Evolutionary conservation across 2,329 filamentous ascomycete species (phyloP).

Genomic region (Sporothrix euskadiensis): DNA sequence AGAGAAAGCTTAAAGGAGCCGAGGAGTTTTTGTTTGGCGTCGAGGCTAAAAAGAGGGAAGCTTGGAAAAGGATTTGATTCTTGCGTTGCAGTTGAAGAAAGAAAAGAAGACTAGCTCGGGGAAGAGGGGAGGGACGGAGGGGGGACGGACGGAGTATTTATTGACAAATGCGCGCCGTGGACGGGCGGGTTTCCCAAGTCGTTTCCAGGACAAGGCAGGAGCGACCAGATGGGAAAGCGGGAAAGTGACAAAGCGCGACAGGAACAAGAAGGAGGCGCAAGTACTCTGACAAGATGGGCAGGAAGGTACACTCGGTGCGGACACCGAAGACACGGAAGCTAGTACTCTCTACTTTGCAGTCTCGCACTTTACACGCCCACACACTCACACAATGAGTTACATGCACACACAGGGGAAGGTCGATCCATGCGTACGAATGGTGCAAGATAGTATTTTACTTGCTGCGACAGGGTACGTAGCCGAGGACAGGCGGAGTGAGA

Average conservation of each 20-base stretch:
- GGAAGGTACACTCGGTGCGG: conserved; percentile 18
- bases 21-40: not conserved
- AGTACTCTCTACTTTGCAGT: not conserved
- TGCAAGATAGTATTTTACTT: conserved; percentile 2
- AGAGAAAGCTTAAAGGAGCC: not conserved
- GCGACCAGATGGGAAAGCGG: conserved; percentile 3
- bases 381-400: too few species aligned
- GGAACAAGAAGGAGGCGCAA: not conserved
- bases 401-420: conserved; percentile 6
- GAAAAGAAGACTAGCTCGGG: conserved; percentile 13
- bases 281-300: not conserved
- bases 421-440: not conserved
- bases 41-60: not conserved
- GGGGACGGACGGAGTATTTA: conserved; percentile 27
- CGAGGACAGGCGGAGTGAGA: conserved; percentile 24
- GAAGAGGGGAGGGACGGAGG: conserved; percentile 10
- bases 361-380: not conserved
- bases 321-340: conserved; percentile 24
- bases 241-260: conserved; percentile 1
- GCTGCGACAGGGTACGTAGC: conserved; percentile 25
- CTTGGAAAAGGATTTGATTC: conserved; percentile 7
- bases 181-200: not conserved
- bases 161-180: conserved; percentile 12
- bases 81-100: conserved; percentile 13
- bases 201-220: conserved; percentile 6